Evolutionary conservation across 805 yeast species (phyloP).

Genomic region (Cyberlindnera mycetangii): DNA sequence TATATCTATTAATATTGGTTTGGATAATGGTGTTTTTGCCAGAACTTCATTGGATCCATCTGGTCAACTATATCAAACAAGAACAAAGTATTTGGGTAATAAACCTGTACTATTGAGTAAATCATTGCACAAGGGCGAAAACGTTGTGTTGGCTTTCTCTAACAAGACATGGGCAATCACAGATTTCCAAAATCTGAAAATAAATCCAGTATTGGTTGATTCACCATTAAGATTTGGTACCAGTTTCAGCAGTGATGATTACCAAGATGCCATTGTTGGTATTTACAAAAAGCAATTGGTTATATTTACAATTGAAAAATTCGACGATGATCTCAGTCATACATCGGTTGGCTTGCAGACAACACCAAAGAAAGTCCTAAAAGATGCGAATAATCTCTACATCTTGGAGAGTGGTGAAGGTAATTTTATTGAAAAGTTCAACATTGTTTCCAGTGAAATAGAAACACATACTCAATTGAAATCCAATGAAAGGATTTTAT

Average conservation of each 20-base stretch:
- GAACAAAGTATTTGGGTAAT: constrained; percentile 73
- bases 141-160: constrained; percentile 32
- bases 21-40: constrained; percentile 79
- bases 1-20: constrained; percentile 66
- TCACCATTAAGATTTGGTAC: constrained; percentile 42
- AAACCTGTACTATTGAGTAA: constrained; percentile 48
- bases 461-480: constrained; percentile 8
- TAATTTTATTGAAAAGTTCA: constrained; percentile 17
- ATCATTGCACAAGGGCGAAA: constrained; percentile 10
- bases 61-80: constrained; percentile 63
- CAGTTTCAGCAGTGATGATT: constrained; percentile 61
- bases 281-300: constrained; percentile 48
- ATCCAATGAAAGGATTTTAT: constrained; percentile 13
- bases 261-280: constrained; percentile 61
- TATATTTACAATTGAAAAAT: constrained; percentile 52
- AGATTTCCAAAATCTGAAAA: constrained; percentile 22
- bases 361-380: constrained; percentile 45
- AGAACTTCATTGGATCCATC: constrained; percentile 56
- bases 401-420: constrained; percentile 13
- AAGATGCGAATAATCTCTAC: constrained; percentile 24
- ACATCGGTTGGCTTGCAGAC: constrained; percentile 44
- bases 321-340: constrained; percentile 31
- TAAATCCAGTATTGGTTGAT: constrained; percentile 30
- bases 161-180: constrained; percentile 34
- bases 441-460: constrained; percentile 13